phyloP scores from a whole-genome alignment of 345 rosid genomes.

The Eucalyptus cloeziana region DNA sequence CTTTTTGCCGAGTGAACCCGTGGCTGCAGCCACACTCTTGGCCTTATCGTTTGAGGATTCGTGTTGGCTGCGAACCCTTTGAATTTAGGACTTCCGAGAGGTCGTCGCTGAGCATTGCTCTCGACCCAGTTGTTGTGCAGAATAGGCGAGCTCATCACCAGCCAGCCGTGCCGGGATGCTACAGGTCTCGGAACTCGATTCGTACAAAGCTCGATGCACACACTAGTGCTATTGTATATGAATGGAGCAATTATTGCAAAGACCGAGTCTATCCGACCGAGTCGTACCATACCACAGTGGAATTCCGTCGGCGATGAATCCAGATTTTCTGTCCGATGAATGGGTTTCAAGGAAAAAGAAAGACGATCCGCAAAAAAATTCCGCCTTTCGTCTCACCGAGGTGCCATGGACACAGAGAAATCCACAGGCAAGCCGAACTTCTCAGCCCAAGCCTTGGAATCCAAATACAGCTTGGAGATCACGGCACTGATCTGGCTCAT shows the following conservation, averaged over 20 bases:
- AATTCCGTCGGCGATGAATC: background rate
- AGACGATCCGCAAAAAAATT: background rate
- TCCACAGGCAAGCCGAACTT: constrained; percentile 16
- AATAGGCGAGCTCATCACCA: background rate
- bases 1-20: background rate
- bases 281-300: background rate
- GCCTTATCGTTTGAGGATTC: background rate
- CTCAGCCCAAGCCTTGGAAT: constrained; percentile 38
- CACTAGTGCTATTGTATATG: background rate
- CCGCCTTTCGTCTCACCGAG: constrained; percentile 15
- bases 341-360: background rate
- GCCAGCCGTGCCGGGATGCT: background rate
- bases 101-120: background rate
- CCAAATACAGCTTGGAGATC: constrained; percentile 32
- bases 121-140: background rate
- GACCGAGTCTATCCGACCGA: background rate
- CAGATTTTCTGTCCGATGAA: background rate
- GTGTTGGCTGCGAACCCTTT: background rate
- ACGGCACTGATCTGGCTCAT: constrained; percentile 29
- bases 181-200: background rate
- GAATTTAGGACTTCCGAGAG: background rate
- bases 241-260: background rate
- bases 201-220: background rate
- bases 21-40: background rate
- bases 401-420: constrained; percentile 42